A percentile compares a stretch with the other conserved stretches of the same genome.
phyloP scores from a whole-genome alignment of 305 asterid genomes.

The Fraxinus floribunda region DNA sequence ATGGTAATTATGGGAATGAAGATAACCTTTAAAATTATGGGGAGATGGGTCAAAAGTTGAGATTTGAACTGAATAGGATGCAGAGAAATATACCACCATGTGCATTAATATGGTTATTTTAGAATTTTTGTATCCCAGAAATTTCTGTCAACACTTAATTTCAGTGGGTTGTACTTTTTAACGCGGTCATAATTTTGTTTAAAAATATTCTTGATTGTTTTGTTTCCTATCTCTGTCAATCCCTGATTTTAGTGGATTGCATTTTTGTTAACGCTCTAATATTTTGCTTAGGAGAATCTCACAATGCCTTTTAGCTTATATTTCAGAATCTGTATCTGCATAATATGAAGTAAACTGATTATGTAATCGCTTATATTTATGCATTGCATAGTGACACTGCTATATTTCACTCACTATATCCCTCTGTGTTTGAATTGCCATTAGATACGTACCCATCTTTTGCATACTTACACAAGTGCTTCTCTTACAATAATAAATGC shows the following conservation, averaged over 20 bases:
- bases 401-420: background rate
- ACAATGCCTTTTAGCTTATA: background rate
- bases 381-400: background rate
- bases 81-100: background rate
- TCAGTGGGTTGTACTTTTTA: background rate
- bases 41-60: background rate
- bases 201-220: background rate
- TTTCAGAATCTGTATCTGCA: background rate
- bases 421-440: background rate
- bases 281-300: background rate
- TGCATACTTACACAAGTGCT: slow-evolving; percentile 9
- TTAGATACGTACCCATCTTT: background rate
- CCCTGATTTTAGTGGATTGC: background rate
- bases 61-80: background rate
- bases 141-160: background rate
- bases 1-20: background rate
- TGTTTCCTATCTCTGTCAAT: background rate
- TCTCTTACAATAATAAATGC: slow-evolving; percentile 23
- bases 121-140: background rate
- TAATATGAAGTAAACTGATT: background rate
- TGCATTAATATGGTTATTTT: background rate
- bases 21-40: background rate
- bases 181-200: background rate
- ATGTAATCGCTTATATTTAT: background rate
- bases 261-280: background rate